Percentiles rank a stretch among this genome's conserved stretches.
These are phyloP conservation scores for Pseudogymnoascus sp. DNA, from an alignment of 2,329 filamentous ascomycete genomes.

Conservation along the genomic window DNA sequence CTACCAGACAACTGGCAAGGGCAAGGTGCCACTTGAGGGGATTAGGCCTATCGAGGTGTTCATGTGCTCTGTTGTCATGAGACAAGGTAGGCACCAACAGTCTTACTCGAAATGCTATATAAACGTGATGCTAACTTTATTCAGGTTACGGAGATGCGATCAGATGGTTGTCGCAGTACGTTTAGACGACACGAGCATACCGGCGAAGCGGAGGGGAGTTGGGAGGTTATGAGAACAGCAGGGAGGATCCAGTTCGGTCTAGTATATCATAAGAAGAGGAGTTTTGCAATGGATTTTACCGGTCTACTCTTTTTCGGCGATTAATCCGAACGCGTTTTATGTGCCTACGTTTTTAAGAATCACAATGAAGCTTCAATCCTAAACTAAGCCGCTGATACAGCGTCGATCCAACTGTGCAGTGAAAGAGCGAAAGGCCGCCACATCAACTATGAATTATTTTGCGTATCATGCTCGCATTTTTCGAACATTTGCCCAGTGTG, in stretches of 20 bases:
- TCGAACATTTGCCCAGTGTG: not conserved
- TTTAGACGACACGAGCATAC: conserved; percentile 43
- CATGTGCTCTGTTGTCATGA: conserved; percentile 98
- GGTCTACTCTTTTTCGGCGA: conserved; percentile 8
- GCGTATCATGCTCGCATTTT: not conserved
- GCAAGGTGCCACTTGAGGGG: conserved; percentile 84
- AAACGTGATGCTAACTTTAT: conserved; percentile 19
- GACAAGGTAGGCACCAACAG: conserved; percentile 56
- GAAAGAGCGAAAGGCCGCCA: not conserved
- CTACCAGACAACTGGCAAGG: conserved; percentile 95
- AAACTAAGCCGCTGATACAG: not conserved
- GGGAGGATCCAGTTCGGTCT: conserved; percentile 5
- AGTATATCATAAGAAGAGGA: conserved; percentile 23
- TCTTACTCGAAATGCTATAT: not conserved
- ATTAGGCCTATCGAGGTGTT: conserved; percentile 95
- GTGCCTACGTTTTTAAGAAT: conserved; percentile 9
- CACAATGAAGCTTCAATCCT: conserved; percentile 3
- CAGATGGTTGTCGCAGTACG: conserved; percentile 87
- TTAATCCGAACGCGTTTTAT: conserved; percentile 1
- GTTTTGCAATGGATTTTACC: conserved; percentile 25
- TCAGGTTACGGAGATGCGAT: conserved; percentile 79
- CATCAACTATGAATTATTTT: not conserved
- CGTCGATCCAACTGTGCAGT: not conserved
- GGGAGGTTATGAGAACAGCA: conserved; percentile 6
- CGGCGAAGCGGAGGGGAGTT: conserved; percentile 2